Conservation (phyloP, 75 land plant species). For the Azolla pinnata region DNA sequence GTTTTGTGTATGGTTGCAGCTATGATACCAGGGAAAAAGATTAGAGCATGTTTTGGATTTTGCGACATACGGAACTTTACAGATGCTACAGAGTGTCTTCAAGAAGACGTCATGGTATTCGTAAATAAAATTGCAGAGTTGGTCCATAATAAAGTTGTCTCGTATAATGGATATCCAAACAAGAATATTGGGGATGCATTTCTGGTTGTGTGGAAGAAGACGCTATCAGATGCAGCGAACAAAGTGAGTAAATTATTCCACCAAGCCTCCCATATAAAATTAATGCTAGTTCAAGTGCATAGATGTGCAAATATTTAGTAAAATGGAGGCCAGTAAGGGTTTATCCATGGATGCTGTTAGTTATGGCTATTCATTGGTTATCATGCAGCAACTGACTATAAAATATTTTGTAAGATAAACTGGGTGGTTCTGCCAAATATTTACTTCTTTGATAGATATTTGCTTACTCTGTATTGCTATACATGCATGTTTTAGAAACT, state of each 20-base stretch:
- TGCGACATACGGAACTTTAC: constrained; percentile 43
- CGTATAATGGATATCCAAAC: constrained; percentile 40
- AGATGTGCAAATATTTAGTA: too few species aligned
- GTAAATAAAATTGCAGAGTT: constrained; percentile 39
- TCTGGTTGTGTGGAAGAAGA: constrained; percentile 39
- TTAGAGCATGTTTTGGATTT: constrained; percentile 44
- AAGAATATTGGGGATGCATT: constrained; percentile 44
- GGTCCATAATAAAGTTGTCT: constrained; percentile 29
- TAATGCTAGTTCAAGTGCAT: too few species aligned
- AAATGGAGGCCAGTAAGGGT: too few species aligned
- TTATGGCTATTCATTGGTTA: too few species aligned
- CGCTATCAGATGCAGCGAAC: constrained; percentile 25
- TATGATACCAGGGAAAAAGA: constrained; percentile 43
- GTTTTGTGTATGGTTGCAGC: constrained; percentile 14
- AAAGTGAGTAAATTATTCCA: constrained; percentile 21
- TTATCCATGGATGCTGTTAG: too few species aligned
- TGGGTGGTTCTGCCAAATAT: too few species aligned
- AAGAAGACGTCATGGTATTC: constrained; percentile 46
- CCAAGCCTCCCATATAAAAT: too few species aligned
- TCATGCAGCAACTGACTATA: too few species aligned
- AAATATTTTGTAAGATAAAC: too few species aligned
- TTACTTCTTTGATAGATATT: too few species aligned
- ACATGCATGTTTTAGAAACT: too few species aligned
- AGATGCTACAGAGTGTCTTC: constrained; percentile 40
- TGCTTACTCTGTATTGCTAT: too few species aligned